Percentiles rank a stretch among this genome's conserved stretches.
These are phyloP conservation scores for Suillus brevipes DNA, from an alignment of 768 basidiomycete species.

Conservation along the genomic window DNA sequence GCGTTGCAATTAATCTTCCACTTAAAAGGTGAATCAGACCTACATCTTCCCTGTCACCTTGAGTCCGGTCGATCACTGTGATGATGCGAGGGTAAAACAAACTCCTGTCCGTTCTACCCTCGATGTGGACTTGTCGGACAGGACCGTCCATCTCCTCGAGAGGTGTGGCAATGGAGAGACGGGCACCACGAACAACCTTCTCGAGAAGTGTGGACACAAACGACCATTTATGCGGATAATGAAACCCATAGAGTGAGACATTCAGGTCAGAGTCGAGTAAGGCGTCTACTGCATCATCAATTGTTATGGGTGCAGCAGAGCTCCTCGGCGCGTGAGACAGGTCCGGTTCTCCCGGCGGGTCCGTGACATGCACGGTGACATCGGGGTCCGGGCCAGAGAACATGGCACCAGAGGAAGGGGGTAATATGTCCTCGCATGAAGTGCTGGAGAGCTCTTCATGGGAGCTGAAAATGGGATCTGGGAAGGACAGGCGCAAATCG, in stretches of 20 bases:
- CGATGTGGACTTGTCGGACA: constrained; percentile 24
- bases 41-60: constrained; percentile 26
- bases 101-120: constrained; percentile 27
- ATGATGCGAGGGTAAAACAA: constrained; percentile 33
- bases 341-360: constrained; percentile 41
- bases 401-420: constrained; percentile 34
- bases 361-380: constrained; percentile 17
- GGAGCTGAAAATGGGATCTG: constrained; percentile 78
- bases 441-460: constrained; percentile 56
- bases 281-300: constrained; percentile 23
- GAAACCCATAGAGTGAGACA: constrained; percentile 66
- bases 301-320: constrained; percentile 18
- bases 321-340: constrained; percentile 38
- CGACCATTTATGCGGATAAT: constrained; percentile 59
- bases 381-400: constrained; percentile 23
- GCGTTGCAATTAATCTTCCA: constrained; percentile 31
- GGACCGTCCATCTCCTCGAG: constrained; percentile 24
- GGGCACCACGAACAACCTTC: constrained; percentile 47
- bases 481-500: constrained; percentile 80
- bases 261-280: constrained; percentile 47
- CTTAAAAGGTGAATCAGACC: constrained; percentile 21
- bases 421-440: constrained; percentile 55
- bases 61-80: constrained; percentile 40
- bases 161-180: constrained; percentile 27
- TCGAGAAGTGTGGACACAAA: constrained; percentile 59